Percentiles rank a stretch among this genome's conserved stretches.
Evolutionary conservation across 805 yeast genomes (phyloP).

Genomic region (Teunomyces pallodes): DNA sequence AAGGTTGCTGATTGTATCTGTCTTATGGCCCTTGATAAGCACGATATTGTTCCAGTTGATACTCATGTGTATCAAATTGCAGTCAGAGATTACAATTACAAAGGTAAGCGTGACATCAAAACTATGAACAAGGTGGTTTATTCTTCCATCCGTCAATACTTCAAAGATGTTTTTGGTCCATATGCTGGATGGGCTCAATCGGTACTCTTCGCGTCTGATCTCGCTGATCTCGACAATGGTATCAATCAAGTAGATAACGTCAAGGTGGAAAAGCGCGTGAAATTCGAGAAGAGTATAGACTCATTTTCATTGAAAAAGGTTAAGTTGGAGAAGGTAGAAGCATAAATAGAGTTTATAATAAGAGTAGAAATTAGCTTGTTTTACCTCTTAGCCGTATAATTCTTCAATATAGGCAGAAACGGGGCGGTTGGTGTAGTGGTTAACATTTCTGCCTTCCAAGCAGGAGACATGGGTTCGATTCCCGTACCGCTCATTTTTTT

Average conservation of each 20-base stretch:
- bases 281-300: background rate
- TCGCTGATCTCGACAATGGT: conserved; percentile 69
- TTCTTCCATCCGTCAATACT: conserved; percentile 54
- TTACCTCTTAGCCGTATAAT: background rate
- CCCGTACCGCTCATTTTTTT: conserved; percentile 73
- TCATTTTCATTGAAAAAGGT: background rate
- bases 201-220: conserved; percentile 85
- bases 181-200: conserved; percentile 99
- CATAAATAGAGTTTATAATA: background rate
- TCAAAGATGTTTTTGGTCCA: conserved; percentile 74
- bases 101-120: conserved; percentile 38
- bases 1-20: conserved; percentile 97
- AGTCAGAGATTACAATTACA: conserved; percentile 69
- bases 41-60: conserved; percentile 89
- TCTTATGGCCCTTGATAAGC: conserved; percentile 84
- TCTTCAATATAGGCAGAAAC: background rate
- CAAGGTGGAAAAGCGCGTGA: background rate
- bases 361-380: background rate
- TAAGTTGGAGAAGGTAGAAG: background rate
- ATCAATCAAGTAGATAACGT: conserved; percentile 30
- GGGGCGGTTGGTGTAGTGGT: conserved; percentile 91
- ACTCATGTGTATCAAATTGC: conserved; percentile 94
- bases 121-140: conserved; percentile 52
- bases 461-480: conserved; percentile 93
- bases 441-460: conserved; percentile 92